A percentile compares a stretch with the other conserved stretches of the same genome.
Evolutionary conservation across 345 rosid species (phyloP).

Genomic region (Trapa incisa): DNA sequence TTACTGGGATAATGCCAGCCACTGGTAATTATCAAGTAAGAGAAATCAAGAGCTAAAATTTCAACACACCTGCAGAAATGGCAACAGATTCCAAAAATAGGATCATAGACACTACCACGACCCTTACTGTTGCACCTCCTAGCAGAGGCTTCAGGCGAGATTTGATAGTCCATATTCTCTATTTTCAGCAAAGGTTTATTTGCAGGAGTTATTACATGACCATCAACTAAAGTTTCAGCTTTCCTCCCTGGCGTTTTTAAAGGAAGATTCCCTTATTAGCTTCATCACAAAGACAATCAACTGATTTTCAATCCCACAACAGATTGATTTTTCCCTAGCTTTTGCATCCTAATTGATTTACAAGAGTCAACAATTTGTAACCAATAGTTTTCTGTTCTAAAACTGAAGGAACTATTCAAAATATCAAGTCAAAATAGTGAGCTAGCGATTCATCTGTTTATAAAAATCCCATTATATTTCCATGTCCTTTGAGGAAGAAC

Average conservation of each 20-base stretch:
- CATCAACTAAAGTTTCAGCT: not conserved
- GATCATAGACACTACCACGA: conserved; percentile 22
- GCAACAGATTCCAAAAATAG: conserved; percentile 31
- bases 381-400: not conserved
- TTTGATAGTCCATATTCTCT: conserved; percentile 2
- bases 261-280: not conserved
- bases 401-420: not conserved
- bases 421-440: not conserved
- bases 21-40: not conserved
- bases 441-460: not conserved
- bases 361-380: no score
- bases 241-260: not conserved
- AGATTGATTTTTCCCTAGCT: no score
- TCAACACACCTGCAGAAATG: conserved; percentile 33
- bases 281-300: not conserved
- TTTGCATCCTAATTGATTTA: no score
- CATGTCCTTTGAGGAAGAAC: not conserved
- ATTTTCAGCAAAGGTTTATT: conserved; percentile 14
- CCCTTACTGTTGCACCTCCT: conserved; percentile 25
- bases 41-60: not conserved
- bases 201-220: conserved; percentile 5
- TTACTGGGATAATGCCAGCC: not conserved
- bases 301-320: not conserved
- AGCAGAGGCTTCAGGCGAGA: conserved; percentile 25
- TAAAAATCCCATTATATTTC: not conserved